Evolutionary conservation across 441 rosid genomes (phyloP).

Genomic region (Gossypium lobatum): DNA sequence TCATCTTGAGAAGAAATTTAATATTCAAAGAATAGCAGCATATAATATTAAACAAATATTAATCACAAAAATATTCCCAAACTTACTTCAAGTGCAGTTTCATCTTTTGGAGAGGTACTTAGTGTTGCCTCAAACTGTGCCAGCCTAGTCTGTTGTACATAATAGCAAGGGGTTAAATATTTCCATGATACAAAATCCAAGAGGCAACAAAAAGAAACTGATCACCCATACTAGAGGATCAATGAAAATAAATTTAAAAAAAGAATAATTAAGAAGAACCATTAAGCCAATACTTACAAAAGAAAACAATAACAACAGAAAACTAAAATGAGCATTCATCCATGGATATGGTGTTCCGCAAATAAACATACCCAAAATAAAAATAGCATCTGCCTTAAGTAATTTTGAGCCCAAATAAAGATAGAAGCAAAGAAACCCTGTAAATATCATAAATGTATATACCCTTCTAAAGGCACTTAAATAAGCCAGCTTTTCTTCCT

Average conservation of each 20-base stretch:
- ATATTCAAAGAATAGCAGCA: not conserved
- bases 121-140: slow-evolving; percentile 64
- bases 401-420: not conserved
- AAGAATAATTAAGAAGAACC: not conserved
- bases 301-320: not conserved
- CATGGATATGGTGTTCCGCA: not conserved
- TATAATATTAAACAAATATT: not conserved
- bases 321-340: not conserved
- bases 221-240: not conserved
- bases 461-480: not conserved
- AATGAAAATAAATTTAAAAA: not conserved
- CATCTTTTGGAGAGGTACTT: slow-evolving; percentile 54
- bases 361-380: not conserved
- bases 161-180: slow-evolving; percentile 10
- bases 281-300: not conserved
- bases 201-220: slow-evolving; percentile 2
- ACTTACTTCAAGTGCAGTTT: slow-evolving; percentile 83
- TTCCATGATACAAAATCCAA: not conserved
- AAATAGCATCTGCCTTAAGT: not conserved
- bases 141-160: slow-evolving; percentile 59
- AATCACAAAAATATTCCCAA: not conserved
- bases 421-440: not conserved
- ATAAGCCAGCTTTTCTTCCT: not conserved
- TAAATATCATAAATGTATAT: not conserved
- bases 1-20: not conserved